phyloP scores from a whole-genome alignment of 345 rosid species.

The Eucalyptus decipiens region DNA sequence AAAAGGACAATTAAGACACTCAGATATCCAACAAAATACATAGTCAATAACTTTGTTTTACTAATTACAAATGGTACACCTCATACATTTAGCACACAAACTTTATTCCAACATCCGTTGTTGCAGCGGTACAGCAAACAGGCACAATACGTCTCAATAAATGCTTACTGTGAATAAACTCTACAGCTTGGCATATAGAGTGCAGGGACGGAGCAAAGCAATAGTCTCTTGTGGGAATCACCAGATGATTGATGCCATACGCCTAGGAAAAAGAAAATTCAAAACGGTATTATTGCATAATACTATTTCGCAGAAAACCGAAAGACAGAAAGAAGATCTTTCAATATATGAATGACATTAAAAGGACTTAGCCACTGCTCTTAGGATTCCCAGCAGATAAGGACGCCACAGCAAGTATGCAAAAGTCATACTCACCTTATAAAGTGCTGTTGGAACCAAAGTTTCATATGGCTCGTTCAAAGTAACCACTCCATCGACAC shows the following conservation, averaged over 20 bases:
- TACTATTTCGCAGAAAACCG: not conserved
- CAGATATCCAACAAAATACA: not conserved
- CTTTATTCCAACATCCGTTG: not conserved
- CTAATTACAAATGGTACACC: not conserved
- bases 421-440: constrained; percentile 26
- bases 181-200: constrained; percentile 79
- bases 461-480: constrained; percentile 80
- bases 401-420: not conserved
- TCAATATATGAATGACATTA: not conserved
- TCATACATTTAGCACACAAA: not conserved
- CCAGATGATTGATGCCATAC: constrained; percentile 75
- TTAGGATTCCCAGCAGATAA: not conserved
- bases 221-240: constrained; percentile 95
- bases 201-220: constrained; percentile 88
- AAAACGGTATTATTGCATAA: not conserved
- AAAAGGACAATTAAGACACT: not conserved
- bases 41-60: not conserved
- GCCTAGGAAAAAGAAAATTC: constrained; percentile 28
- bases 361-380: not conserved
- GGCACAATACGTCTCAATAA: not conserved
- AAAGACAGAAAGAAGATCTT: not conserved
- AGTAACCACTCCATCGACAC: constrained; percentile 70
- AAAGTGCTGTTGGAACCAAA: constrained; percentile 70
- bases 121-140: not conserved
- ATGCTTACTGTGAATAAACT: constrained; percentile 64